A percentile compares a stretch with the other conserved stretches of the same genome.
These are phyloP conservation scores for Eucalyptus polyanthemos DNA, from an alignment of 345 rosid genomes.

Conservation along the genomic window DNA sequence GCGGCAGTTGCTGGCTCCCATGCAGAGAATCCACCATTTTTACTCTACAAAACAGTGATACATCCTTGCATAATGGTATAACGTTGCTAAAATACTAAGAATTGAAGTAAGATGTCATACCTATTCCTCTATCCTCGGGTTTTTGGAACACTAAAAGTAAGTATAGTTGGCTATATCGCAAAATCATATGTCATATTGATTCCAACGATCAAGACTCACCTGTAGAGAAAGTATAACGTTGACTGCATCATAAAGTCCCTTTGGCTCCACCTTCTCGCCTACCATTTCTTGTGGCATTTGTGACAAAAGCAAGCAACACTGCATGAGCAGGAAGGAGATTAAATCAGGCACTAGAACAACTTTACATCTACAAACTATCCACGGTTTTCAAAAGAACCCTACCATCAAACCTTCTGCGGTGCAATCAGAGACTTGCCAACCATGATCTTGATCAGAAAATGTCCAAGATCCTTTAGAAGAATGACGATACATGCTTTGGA, in stretches of 20 bases:
- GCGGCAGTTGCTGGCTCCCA: constrained; percentile 40
- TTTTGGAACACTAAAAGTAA: no score
- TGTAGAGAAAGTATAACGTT: constrained; percentile 21
- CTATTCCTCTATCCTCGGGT: no score
- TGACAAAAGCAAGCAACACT: constrained; percentile 27
- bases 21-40: constrained; percentile 31
- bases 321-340: background rate
- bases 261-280: constrained; percentile 20
- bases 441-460: constrained; percentile 20
- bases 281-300: constrained; percentile 11
- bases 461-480: constrained; percentile 21
- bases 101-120: no score
- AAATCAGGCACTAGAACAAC: background rate
- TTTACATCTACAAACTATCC: background rate
- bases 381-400: background rate
- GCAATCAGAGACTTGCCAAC: constrained; percentile 23
- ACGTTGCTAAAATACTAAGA: no score
- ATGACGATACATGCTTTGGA: constrained; percentile 7
- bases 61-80: no score
- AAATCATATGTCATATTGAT: no score
- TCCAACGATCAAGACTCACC: background rate
- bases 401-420: constrained; percentile 23
- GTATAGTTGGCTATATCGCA: no score
- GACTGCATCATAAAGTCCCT: constrained; percentile 23
- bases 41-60: background rate